Evolutionary conservation across 192 early-diverging fungal genomes (phyloP).

Genomic region (Umbelopsis ramanniana): DNA sequence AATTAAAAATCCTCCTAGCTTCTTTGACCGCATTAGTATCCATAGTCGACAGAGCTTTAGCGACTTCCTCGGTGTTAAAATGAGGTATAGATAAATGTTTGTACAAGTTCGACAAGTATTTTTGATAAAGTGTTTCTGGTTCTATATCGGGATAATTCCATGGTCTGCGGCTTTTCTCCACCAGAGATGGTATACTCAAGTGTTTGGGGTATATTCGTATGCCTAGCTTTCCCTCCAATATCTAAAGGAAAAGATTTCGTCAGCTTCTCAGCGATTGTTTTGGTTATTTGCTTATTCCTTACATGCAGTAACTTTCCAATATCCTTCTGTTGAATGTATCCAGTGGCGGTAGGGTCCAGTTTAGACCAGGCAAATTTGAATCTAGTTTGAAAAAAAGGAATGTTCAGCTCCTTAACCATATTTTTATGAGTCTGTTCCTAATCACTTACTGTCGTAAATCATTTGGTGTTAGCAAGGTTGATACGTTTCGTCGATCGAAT

Average conservation of each 20-base stretch:
- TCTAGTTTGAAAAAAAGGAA: not conserved
- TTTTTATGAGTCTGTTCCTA: not conserved
- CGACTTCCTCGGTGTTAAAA: slow-evolving; percentile 19
- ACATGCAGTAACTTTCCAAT: slow-evolving; percentile 32
- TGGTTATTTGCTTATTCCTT: not conserved
- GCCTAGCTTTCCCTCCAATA: slow-evolving; percentile 25
- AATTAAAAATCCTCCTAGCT: slow-evolving; percentile 15
- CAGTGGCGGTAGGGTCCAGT: slow-evolving; percentile 31
- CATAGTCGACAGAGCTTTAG: slow-evolving; percentile 27
- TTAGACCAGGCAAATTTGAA: slow-evolving; percentile 30
- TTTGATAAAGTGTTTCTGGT: not conserved
- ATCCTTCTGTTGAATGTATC: slow-evolving; percentile 25
- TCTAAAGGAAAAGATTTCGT: not conserved
- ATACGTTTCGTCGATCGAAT: slow-evolving; percentile 33
- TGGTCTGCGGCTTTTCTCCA: slow-evolving; percentile 20
- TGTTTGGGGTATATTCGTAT: slow-evolving; percentile 26
- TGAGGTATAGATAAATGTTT: not conserved
- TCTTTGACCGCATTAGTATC: slow-evolving; percentile 15
- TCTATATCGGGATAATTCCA: not conserved
- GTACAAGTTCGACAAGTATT: slow-evolving; percentile 11
- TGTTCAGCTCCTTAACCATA: not conserved
- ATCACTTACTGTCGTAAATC: slow-evolving; percentile 29
- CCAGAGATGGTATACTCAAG: slow-evolving; percentile 9
- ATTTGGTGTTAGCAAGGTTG: slow-evolving; percentile 21
- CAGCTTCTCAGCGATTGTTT: not conserved